Evolutionary conservation across 495 filamentous ascomycete genomes (phyloP).

Genomic region (Chlorociboria aeruginascens): DNA sequence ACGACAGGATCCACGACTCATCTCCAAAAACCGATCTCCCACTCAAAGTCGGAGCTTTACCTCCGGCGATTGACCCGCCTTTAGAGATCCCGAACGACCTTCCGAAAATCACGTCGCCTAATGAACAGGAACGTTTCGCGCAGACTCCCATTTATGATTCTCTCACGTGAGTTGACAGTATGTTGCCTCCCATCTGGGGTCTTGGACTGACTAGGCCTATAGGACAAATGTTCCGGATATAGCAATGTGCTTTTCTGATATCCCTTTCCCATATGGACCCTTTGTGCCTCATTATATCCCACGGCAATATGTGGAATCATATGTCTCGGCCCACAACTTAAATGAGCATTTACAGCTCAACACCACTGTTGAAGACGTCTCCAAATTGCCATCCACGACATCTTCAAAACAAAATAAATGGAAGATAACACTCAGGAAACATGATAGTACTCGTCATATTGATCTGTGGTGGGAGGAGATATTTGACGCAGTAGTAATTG

Average conservation of each 20-base stretch:
- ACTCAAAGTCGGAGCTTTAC: constrained; percentile 27
- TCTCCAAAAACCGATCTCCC: constrained; percentile 20
- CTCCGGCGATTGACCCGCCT: constrained; percentile 29
- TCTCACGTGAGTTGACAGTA: constrained; percentile 28
- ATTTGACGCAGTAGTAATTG: constrained; percentile 38
- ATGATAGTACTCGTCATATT: constrained; percentile 26
- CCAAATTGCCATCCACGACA: constrained; percentile 14
- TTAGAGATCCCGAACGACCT: constrained; percentile 28
- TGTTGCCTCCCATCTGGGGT: background rate
- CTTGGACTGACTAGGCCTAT: background rate
- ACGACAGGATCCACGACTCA: constrained; percentile 33
- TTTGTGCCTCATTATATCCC: constrained; percentile 37
- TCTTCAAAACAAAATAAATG: constrained; percentile 20
- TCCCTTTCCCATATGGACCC: constrained; percentile 35
- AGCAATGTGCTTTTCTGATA: constrained; percentile 38
- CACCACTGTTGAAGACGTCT: constrained; percentile 37
- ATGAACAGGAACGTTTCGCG: constrained; percentile 28
- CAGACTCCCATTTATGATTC: constrained; percentile 34
- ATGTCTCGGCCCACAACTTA: constrained; percentile 30
- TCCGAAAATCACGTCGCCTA: constrained; percentile 25
- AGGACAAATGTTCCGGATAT: constrained; percentile 39
- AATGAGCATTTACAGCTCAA: constrained; percentile 29
- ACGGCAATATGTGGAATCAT: constrained; percentile 34
- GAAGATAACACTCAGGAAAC: constrained; percentile 31
- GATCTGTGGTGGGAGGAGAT: constrained; percentile 37